Evolutionary conservation across 2,329 filamentous ascomycete species (phyloP).

Genomic region (Samsoniella hepiali): DNA sequence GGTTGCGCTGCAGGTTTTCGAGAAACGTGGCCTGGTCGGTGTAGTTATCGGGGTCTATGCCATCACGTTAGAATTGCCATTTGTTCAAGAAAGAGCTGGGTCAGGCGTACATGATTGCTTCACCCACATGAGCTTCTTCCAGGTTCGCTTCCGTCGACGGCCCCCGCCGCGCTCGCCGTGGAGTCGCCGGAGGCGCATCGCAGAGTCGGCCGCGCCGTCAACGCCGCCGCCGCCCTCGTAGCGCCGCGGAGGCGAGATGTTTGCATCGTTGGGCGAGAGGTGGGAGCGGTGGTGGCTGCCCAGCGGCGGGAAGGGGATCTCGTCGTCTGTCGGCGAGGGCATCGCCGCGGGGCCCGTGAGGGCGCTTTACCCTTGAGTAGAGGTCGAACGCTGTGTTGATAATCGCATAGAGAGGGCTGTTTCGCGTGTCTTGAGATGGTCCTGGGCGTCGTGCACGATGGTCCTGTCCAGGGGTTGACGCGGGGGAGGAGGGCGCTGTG

Average conservation of each 20-base stretch:
- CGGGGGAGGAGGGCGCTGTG: not conserved
- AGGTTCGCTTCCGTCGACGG: conserved; percentile 67
- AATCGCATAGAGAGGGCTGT: not conserved
- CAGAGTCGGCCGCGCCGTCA: conserved; percentile 33
- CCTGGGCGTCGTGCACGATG: not conserved
- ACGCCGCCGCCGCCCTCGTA: conserved; percentile 32
- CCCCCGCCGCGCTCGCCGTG: conserved; percentile 60
- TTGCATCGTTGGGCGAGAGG: conserved; percentile 82
- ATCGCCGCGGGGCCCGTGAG: conserved; percentile 22
- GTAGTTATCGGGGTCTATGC: conserved; percentile 90
- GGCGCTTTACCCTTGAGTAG: not conserved
- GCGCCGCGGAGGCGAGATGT: conserved; percentile 60
- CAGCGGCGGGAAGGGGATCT: conserved; percentile 35
- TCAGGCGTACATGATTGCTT: conserved; percentile 77
- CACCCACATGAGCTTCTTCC: conserved; percentile 98
- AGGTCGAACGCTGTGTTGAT: too few species aligned
- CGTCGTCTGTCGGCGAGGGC: conserved; percentile 39
- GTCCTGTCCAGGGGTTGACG: not conserved
- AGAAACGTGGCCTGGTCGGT: conserved; percentile 96
- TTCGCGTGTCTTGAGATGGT: not conserved
- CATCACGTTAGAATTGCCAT: not conserved
- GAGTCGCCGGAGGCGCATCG: conserved; percentile 41
- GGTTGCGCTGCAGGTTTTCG: conserved; percentile 92
- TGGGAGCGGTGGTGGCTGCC: conserved; percentile 50
- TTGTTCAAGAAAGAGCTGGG: not conserved